Base-by-base conservation (phyloP, 352 stramenopile genomes). In the Pythium aphanidermatum region DNA sequence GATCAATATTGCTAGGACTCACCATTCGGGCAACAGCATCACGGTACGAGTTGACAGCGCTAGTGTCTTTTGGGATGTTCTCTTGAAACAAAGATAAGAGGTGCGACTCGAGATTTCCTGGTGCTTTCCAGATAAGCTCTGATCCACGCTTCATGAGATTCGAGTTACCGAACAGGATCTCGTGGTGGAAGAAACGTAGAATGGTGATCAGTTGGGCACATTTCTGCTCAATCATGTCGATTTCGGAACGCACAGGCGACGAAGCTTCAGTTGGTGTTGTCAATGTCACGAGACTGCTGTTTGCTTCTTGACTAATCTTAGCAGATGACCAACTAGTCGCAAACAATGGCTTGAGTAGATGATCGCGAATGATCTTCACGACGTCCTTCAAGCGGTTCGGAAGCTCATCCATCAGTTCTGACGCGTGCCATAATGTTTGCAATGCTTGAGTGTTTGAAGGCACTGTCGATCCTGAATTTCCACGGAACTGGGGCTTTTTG, bases 121-220 rank as follows among this genome's bases (percentile, higher is more conserved):
- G 77, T 30, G 77, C 74, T 33, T 81, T 90, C 74, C 77, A 90
- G 31, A 90, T 49, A 5, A 80, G 58, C 12, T 71, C 72, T 16
- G 61, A 59, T 20, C 83, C 59, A 27, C 55, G 62, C 13, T 62
- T 49, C 72, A 86, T 86, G 17, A 86, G 51, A 40, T 74, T 60
- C 0, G 50, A 29, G 24, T 67, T 66, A 5, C 61, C 35, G 2
- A 31, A 47, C 46, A 90, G 68, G 26, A 90, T 39, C 29, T 84
- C 70, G 1, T 57, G 17, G 37, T 84, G 55, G 23, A 86, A 34
- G 20, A 86, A 90, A 20, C 62, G 49, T n/a, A 89, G 57, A 5
- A 81, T 47, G 9, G 17, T 51, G 16, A 85, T 61, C 34, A 84
- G 60, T 39, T 69, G 70, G 10, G 49, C 46, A 41, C 63, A 34